Evolutionary conservation across 805 yeast genomes (phyloP), one percentile per base, ranked within the genome.

Genomic region (Maudiozyma saulgeensis): DNA sequence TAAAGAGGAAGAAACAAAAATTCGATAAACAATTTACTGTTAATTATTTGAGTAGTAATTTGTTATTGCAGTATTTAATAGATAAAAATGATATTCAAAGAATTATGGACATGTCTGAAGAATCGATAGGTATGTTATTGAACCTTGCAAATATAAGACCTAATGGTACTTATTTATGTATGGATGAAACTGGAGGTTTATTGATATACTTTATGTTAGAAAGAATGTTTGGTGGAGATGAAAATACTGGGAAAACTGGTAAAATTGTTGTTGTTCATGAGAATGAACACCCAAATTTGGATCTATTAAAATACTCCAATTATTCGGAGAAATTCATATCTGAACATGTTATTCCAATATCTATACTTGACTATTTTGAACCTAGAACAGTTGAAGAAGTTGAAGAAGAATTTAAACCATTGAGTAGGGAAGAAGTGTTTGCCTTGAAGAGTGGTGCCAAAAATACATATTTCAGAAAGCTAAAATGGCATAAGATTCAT

Each of bases 161-260:
- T 0, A 96, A 96, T 11, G 98, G 99, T 1, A 80, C 77, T 51
- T 93, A 93, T 60, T 70, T 93, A 21, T 82, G 91, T 3, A 74
- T 88, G 48, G 99, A 93, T 61, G 99, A 93, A 61, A 84, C 96
- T n/a, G 90, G 96, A 32, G 96, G 98, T 6, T 74, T 91, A n/a
- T 63, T 93, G 0, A 78, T 86, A 6, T 86, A 86, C 52, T 87
- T 95, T 4, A 73, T 93, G 75, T 63, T 93, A 67, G 99, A 93
- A 64, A 75, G 97, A 62, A 87, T 95, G 91, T 81, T 80, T 52
- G 79, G 79, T 4, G 68, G 61, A 15, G 66, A 60, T 23, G 47
- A 51, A 34, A 51, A 50, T 34, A 43, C 53, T 7, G 45, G 50
- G 6, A 51, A 49, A 12, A 45, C 61, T 2, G 96, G 96, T 13